phyloP scores from a whole-genome alignment of 305 asterid genomes.

The Solanum hybrid region DNA sequence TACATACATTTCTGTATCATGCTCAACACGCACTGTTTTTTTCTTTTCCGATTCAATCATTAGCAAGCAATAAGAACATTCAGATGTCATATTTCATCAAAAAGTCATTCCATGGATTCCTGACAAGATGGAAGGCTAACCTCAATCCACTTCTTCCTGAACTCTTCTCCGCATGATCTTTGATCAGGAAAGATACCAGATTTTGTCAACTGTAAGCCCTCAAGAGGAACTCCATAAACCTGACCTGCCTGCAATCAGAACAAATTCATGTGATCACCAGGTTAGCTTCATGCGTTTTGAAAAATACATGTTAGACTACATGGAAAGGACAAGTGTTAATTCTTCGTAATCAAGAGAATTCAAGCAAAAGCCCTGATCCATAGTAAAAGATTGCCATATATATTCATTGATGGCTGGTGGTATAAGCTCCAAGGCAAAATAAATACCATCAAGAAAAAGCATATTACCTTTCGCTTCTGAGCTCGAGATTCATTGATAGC shows the following conservation, averaged over 20 bases:
- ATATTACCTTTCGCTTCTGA: slow-evolving; percentile 80
- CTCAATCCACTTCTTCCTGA: slow-evolving; percentile 95
- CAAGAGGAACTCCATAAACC: slow-evolving; percentile 93
- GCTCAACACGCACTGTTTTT: neutral
- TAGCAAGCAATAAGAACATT: neutral
- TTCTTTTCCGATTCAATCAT: neutral
- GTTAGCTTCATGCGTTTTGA: neutral
- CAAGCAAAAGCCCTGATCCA: neutral
- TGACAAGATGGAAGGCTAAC: slow-evolving; percentile 24
- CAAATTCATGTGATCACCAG: neutral
- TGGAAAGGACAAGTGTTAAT: neutral
- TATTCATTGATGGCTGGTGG: slow-evolving; percentile 4
- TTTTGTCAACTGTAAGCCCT: slow-evolving; percentile 64
- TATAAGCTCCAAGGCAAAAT: neutral
- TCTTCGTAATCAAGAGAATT: neutral
- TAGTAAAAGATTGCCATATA: neutral
- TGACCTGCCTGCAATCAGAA: slow-evolving; percentile 78
- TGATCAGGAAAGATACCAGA: slow-evolving; percentile 76
- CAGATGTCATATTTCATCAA: neutral
- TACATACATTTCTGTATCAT: neutral
- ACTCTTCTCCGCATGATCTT: slow-evolving; percentile 81
- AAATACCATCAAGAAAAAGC: slow-evolving; percentile 15
- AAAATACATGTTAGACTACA: neutral
- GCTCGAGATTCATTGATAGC: slow-evolving; percentile 93
- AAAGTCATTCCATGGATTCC: neutral